Conservation (phyloP, 257 asterid genomes). For the Solanum pinnatisectum region DNA sequence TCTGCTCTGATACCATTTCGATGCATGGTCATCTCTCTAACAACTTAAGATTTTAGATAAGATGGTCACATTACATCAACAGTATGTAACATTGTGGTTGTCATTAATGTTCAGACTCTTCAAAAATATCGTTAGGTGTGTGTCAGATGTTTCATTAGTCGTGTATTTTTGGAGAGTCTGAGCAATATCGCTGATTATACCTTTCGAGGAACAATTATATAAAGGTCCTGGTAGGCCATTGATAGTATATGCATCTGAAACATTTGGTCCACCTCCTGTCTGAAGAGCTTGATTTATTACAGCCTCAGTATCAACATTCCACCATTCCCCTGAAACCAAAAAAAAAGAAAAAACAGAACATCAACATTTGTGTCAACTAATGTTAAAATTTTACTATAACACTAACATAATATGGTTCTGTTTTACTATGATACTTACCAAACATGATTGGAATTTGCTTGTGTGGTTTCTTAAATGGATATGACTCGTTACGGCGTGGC, state of each 20-base stretch:
- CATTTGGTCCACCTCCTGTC: slow-evolving; percentile 56
- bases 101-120: not conserved
- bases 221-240: slow-evolving; percentile 68
- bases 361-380: not conserved
- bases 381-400: too few species aligned
- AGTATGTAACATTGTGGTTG: not conserved
- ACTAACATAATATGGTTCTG: too few species aligned
- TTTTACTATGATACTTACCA: slow-evolving; percentile 14
- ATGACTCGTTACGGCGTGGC: slow-evolving; percentile 44
- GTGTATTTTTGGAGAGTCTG: not conserved
- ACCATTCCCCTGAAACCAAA: slow-evolving; percentile 54
- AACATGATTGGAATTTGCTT: slow-evolving; percentile 52
- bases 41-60: not conserved
- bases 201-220: slow-evolving; percentile 59
- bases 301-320: slow-evolving; percentile 59
- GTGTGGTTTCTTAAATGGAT: slow-evolving; percentile 57
- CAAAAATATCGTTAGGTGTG: not conserved
- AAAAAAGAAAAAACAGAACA: not conserved
- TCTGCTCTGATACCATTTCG: not conserved
- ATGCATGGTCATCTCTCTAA: not conserved
- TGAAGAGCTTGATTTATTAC: slow-evolving; percentile 56
- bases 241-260: slow-evolving; percentile 66
- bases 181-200: slow-evolving; percentile 7
- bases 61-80: not conserved
- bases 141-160: not conserved